phyloP scores from a whole-genome alignment of 2,329 filamentous ascomycete species.

The Claviceps sp. region DNA sequence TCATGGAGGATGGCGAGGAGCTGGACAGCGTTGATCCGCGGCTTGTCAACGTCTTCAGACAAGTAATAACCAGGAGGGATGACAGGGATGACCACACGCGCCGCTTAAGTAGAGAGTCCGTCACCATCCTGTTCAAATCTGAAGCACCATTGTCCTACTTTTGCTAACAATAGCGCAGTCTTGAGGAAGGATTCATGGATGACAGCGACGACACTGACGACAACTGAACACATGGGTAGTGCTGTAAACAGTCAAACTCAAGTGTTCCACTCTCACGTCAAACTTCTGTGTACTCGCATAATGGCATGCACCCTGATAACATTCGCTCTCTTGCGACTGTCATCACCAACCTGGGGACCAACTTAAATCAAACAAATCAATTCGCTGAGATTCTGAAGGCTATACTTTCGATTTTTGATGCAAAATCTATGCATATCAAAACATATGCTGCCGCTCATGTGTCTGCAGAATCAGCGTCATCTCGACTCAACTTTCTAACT shows the following conservation, averaged over 20 bases:
- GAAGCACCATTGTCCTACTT: background rate
- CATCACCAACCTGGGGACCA: background rate
- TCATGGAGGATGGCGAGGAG: conserved; percentile 48
- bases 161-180: conserved; percentile 10
- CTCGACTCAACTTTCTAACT: background rate
- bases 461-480: background rate
- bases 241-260: background rate
- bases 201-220: conserved; percentile 31
- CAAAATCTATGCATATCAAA: background rate
- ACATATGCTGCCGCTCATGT: conserved; percentile 2
- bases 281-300: background rate
- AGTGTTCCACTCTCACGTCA: background rate
- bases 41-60: conserved; percentile 25
- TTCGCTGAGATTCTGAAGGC: conserved; percentile 2
- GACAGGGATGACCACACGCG: conserved; percentile 39
- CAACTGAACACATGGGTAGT: conserved; percentile 16
- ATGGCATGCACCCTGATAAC: background rate
- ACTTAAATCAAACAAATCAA: background rate
- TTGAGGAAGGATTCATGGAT: conserved; percentile 28
- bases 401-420: background rate
- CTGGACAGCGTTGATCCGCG: conserved; percentile 45
- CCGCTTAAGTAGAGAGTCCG: conserved; percentile 62
- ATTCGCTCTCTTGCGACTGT: background rate
- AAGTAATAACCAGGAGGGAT: conserved; percentile 20
- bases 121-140: conserved; percentile 5